Percentiles rank a stretch among this genome's conserved stretches.
phyloP scores from a whole-genome alignment of 2,329 filamentous ascomycete species.

The Dendrostoma leiphaemia region DNA sequence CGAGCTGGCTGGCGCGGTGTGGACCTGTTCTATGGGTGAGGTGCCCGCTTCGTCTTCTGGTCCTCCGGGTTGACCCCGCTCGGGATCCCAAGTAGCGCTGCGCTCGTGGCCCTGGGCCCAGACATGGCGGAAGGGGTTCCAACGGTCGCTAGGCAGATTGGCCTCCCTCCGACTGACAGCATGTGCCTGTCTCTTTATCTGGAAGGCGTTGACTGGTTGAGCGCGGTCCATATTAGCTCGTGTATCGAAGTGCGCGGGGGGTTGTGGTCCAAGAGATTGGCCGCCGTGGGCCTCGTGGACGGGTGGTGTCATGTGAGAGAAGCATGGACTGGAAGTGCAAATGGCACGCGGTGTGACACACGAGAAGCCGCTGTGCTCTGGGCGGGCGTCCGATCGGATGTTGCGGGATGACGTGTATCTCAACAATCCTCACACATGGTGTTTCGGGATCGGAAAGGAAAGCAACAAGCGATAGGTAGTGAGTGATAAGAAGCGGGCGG shows the following conservation, averaged over 20 bases:
- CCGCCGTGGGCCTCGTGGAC: neutral
- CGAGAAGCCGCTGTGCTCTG: neutral
- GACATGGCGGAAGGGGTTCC: conserved; percentile 45
- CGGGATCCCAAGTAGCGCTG: conserved; percentile 36
- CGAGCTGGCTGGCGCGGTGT: conserved; percentile 26
- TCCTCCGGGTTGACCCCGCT: conserved; percentile 31
- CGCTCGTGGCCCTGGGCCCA: conserved; percentile 30
- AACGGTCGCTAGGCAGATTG: conserved; percentile 32
- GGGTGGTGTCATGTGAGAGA: neutral
- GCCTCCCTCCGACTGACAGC: conserved; percentile 35
- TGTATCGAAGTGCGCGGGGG: neutral
- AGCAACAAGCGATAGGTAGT: neutral
- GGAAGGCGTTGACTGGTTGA: conserved; percentile 43
- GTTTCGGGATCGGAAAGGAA: neutral
- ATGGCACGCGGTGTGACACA: neutral
- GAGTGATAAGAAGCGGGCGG: neutral
- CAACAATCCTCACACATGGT: neutral
- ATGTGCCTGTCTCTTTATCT: conserved; percentile 44
- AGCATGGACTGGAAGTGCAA: neutral
- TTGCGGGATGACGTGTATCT: neutral
- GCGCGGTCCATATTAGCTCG: conserved; percentile 14
- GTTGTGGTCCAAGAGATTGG: neutral
- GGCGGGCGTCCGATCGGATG: neutral
- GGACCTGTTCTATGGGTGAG: conserved; percentile 33
- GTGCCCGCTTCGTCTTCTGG: conserved; percentile 24